Base-by-base conservation (phyloP, 2,329 filamentous ascomycete species). In the Furcasterigmium furcatum region DNA sequence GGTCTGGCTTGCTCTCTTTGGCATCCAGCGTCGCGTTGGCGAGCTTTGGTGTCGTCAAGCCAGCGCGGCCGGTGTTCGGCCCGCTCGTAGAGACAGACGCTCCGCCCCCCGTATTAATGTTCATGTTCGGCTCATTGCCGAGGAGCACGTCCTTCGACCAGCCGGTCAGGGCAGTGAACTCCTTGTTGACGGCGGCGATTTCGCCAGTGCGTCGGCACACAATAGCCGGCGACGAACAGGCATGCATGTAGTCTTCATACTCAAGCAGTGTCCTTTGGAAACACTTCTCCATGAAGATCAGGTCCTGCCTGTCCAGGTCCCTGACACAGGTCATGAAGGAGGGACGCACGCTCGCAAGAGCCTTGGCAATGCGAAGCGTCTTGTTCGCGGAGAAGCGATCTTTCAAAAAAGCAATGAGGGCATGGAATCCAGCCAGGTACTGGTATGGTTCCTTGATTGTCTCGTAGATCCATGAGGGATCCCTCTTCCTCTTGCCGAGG, bases 241-340 rank as follows among this genome's bases (percentile, higher is more conserved):
- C 84, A 46, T 88, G 84, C 72, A 96, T 87, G 54, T 95, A 94
- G 53, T 95, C 90, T 61, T 97, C 90, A 58, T 95, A 95, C 62
- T 96, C 91, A 59, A 91, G 90, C 10, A 97, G 74, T 0, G 90
- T 95, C 30, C 94, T 82, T 66, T 99, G 94, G 61, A 97, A 90
- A 58, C 88, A 95, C 68, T 95, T 95, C 65, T 99, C 94, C 87
- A 96, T 96, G 64, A 97, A 96, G 19, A 99, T 84, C 22, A 97
- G 74, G 64, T 99, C 94, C 58, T 94, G 86, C 16, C 85, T 77
- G 52, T 90, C 91, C 49, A 97, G 73, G n/a, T 89, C 91, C 58
- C 88, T 88, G 18, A 89, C 95, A 51, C 90, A 95, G 10, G 91
- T 85, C 52, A 97, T 92, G 61, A 99, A 94, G 0, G 91, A 94